A percentile compares a stretch with the other conserved stretches of the same genome.
Conservation (phyloP, 169 alveolate species). For the Besnoitia besnoiti region DNA sequence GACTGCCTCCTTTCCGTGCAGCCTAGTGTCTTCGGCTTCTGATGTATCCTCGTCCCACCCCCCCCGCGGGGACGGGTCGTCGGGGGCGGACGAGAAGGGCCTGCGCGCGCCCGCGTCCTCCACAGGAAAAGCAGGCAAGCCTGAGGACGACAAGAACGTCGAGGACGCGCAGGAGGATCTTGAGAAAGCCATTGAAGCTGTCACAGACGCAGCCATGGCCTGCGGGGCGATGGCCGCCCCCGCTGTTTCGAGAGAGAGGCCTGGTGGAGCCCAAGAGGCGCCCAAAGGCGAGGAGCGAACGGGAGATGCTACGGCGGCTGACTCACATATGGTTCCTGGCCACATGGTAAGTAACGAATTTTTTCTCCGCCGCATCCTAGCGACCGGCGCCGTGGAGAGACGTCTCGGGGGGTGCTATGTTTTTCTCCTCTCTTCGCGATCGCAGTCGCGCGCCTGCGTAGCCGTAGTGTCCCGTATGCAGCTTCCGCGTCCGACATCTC, state of each 20-base stretch:
- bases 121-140: neutral
- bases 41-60: conserved; percentile 34
- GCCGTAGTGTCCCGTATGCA: too few species aligned
- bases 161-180: neutral
- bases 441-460: too few species aligned
- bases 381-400: neutral
- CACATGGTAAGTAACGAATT: neutral
- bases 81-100: conserved; percentile 7
- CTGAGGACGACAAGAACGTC: neutral
- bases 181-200: neutral
- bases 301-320: neutral
- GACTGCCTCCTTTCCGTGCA: neutral
- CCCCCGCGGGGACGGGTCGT: neutral
- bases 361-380: neutral
- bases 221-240: neutral
- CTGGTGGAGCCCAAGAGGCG: neutral
- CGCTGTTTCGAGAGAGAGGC: neutral
- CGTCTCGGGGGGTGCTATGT: too few species aligned
- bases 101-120: neutral
- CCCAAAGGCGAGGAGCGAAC: neutral
- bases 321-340: neutral
- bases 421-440: too few species aligned
- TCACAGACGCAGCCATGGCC: neutral
- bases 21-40: neutral
- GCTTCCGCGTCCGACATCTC: too few species aligned